Base-by-base conservation (phyloP, 441 rosid genomes). In the Capsella rubella region DNA sequence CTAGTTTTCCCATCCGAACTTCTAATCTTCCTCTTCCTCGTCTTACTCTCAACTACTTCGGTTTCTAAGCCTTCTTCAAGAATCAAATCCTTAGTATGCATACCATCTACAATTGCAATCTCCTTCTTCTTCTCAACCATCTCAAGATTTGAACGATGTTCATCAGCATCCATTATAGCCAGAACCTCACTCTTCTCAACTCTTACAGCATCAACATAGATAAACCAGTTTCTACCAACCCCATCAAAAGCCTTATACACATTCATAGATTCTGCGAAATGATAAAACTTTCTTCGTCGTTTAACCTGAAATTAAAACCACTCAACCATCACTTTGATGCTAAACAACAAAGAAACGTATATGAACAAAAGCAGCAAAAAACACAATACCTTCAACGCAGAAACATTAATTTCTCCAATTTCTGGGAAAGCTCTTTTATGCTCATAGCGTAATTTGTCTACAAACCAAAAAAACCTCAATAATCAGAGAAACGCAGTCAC, bases 241-340 rank as follows among this genome's bases (percentile, higher is more conserved):
- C 89, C 86, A 15, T n/a, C 49, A 73, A 89, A 89, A n/a, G 81
- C 90, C 71, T 71, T 84, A 60, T 12, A 78, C 35, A 88, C 81
- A 15, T 64, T 64, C 87, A 88, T 81, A 34, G 84, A 84, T 51
- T 88, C 91, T 0, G 85, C 69, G 29, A 89, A 71, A 60, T 81
- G 78, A 78, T 82, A 89, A 47, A 76, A 80, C 13, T 34, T 9
- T 32, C 89, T 89, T 71, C 71, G 73, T 27, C 92, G 84, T 71
- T 82, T 78, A 5, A 91, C 90, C 97, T 91, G 55, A 18, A 18
- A 18, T 13, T 1, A 32, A 55, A 56, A 21, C 13, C 52, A 67
- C 31, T 46, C 6, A 46, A 13, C 16, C 5, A 43, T 55, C 8
- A 16, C 14, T 42, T 68, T 43, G 42, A 28, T 68, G 14, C 42